Conservation (phyloP, 1,139 yeast species). For the Suhomyces bribrorum region DNA sequence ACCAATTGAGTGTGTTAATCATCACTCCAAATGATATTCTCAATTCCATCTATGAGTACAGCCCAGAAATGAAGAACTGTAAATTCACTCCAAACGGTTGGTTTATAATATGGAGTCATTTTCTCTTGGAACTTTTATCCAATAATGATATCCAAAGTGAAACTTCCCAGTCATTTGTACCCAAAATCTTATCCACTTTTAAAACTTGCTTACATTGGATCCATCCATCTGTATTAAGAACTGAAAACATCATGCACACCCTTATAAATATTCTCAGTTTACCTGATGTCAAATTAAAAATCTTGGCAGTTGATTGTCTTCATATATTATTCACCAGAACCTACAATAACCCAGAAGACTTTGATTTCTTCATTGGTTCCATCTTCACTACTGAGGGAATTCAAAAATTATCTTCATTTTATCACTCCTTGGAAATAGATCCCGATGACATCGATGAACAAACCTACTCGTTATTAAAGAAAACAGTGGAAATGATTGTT, state of each 20-base stretch:
- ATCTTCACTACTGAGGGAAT: slow-evolving; percentile 77
- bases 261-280: slow-evolving; percentile 60
- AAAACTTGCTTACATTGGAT: slow-evolving; percentile 94
- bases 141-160: slow-evolving; percentile 36
- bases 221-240: slow-evolving; percentile 69
- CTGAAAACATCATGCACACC: slow-evolving; percentile 67
- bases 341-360: slow-evolving; percentile 71
- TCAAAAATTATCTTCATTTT: slow-evolving; percentile 63
- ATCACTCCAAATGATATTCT: slow-evolving; percentile 72
- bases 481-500: slow-evolving; percentile 91
- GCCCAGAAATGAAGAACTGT: slow-evolving; percentile 60
- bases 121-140: slow-evolving; percentile 55
- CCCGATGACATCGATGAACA: slow-evolving; percentile 79
- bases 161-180: slow-evolving; percentile 50
- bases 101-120: slow-evolving; percentile 75
- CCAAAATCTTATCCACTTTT: slow-evolving; percentile 75
- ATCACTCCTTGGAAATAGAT: slow-evolving; percentile 61
- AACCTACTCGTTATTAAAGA: slow-evolving; percentile 77
- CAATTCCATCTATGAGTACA: slow-evolving; percentile 68
- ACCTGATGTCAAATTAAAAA: slow-evolving; percentile 67
- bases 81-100: slow-evolving; percentile 79
- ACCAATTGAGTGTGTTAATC: slow-evolving; percentile 80
- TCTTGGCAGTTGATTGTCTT: slow-evolving; percentile 86
- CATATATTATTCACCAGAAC: slow-evolving; percentile 84
- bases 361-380: slow-evolving; percentile 75